Evolutionary conservation across 176 grass and related monocot species (phyloP).

Genomic region (Lolium rigidum): DNA sequence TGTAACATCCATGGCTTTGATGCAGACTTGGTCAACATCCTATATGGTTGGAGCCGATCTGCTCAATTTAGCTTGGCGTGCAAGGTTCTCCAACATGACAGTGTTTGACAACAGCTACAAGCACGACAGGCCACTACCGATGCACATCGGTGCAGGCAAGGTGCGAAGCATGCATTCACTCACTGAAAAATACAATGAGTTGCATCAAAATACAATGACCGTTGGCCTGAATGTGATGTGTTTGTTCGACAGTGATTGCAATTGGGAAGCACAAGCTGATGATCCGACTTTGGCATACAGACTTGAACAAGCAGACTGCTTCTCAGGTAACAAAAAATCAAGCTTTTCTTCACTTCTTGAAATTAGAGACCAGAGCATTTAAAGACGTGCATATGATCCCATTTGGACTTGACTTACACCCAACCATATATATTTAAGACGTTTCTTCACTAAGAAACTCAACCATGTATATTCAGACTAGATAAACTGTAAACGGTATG

Average conservation of each 20-base stretch:
- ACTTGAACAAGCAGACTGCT: slow-evolving; percentile 92
- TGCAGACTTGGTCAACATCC: slow-evolving; percentile 75
- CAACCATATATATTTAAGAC: not conserved
- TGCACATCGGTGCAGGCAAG: not conserved
- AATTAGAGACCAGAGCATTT: not conserved
- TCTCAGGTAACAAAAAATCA: slow-evolving; percentile 63
- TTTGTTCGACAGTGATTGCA: no score
- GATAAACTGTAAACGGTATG: no score
- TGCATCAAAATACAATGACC: no score
- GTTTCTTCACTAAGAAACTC: no score
- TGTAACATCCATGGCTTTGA: slow-evolving; percentile 4
- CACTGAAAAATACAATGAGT: not conserved
- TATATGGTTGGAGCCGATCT: slow-evolving; percentile 76
- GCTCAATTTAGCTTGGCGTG: slow-evolving; percentile 44
- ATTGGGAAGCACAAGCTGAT: no score
- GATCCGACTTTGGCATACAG: slow-evolving; percentile 48
- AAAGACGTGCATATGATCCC: not conserved
- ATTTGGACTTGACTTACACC: not conserved
- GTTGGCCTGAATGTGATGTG: no score
- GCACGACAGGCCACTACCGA: not conserved
- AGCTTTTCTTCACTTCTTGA: no score
- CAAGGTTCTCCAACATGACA: not conserved
- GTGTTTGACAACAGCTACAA: not conserved
- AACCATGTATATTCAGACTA: no score
- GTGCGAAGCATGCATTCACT: not conserved